Base-by-base conservation (phyloP, 75 land plant genomes). In the Azolla pinnata region DNA sequence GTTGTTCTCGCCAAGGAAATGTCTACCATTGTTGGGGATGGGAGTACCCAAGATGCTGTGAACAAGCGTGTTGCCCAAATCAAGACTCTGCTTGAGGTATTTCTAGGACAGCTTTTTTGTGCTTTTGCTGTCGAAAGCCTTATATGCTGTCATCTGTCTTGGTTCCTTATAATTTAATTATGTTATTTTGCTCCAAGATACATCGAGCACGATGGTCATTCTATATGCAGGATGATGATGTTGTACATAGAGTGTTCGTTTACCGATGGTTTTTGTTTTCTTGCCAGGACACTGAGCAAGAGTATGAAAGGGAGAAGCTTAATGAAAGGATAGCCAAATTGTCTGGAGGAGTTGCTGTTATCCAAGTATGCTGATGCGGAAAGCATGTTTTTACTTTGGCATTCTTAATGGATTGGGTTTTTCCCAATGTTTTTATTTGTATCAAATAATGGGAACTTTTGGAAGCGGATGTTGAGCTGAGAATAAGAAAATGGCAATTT, bases 331-430 rank as follows among this genome's bases (percentile, higher is more conserved):
- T 89, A 61, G 90, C 86, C 23, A 89, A 89, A 67, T 69, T 89
- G 0, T 88, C 95, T 17, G 96, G 96, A 42, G 96, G 96, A 64
- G 96, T 89, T 57, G 96, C 96, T 59, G 77, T 89, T 26, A 81
- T 85, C 38, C 84, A 81, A 73, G 93, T 84, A 49, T 25, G 52
- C 21, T 31, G 35, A 30, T 52, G n/a, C 17, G n/a, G n/a, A n/a
- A n/a, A n/a, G n/a, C n/a, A n/a, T n/a, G n/a, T n/a, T n/a, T n/a
- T n/a, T n/a, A n/a, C n/a, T n/a, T n/a, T n/a, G n/a, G n/a, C 14
- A 38, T 7, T 38, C 10, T 38, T 7, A 14, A 38, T 38, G 42
- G 7, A 38, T 38, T 38, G 7, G 42, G 7, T 38, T 7, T 7
- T 7, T 38, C 19, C 8, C 9, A 19, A 8, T 9, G 7, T 51